phyloP scores from a whole-genome alignment of 352 stramenopile genomes.

The Phytophthora hibernalis region DNA sequence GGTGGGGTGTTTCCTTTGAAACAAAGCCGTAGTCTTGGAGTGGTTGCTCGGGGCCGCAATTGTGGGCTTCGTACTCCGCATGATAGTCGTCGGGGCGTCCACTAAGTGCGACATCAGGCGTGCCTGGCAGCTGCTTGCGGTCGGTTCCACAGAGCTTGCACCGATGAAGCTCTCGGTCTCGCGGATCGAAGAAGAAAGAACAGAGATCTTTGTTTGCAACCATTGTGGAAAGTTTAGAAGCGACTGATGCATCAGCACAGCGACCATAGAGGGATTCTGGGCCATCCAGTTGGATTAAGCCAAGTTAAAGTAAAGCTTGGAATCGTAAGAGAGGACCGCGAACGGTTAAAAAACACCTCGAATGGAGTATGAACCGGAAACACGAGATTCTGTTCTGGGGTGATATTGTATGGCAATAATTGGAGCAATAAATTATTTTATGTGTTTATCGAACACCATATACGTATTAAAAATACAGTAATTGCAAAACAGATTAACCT shows the following conservation, averaged over 20 bases:
- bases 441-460: too few species aligned
- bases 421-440: too few species aligned
- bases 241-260: background rate
- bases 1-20: slow-evolving; percentile 2
- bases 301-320: too few species aligned
- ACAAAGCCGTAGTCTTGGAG: slow-evolving; percentile 12
- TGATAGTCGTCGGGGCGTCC: slow-evolving; percentile 12
- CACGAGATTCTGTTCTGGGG: too few species aligned
- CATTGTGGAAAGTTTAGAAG: slow-evolving; percentile 11
- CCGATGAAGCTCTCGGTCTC: slow-evolving; percentile 4
- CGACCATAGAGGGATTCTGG: too few species aligned
- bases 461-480: too few species aligned
- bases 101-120: slow-evolving; percentile 3
- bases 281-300: too few species aligned
- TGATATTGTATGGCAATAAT: too few species aligned
- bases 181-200: slow-evolving; percentile 13
- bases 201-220: slow-evolving; percentile 3
- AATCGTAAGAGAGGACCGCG: too few species aligned
- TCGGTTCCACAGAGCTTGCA: slow-evolving; percentile 1
- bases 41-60: background rate
- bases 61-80: background rate
- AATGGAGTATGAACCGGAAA: too few species aligned
- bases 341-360: too few species aligned
- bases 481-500: too few species aligned
- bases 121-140: background rate